A percentile compares a stretch with the other conserved stretches of the same genome.
Conservation (phyloP, 371 early-diverging fungal species). For the Basidiobolus heterosporus region DNA sequence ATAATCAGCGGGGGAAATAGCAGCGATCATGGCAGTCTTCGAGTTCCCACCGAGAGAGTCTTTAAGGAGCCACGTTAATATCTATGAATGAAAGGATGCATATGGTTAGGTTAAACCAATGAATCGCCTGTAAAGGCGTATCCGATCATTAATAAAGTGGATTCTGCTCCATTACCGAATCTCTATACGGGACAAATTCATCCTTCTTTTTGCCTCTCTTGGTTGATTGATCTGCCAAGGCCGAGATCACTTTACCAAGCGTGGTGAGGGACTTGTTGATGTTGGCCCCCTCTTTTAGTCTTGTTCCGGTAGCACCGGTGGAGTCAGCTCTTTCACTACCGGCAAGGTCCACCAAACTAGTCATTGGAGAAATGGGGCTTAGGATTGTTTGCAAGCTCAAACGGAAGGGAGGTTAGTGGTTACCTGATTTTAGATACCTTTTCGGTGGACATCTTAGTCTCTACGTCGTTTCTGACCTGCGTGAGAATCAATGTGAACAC, state of each 20-base stretch:
- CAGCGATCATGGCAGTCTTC: conserved; percentile 85
- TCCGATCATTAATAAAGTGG: neutral
- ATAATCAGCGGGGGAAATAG: conserved; percentile 60
- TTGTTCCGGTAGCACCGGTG: conserved; percentile 89
- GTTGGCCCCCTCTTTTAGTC: conserved; percentile 96
- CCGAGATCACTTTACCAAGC: conserved; percentile 93
- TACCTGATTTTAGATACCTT: conserved; percentile 60
- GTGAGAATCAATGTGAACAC: conserved; percentile 77
- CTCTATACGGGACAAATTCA: conserved; percentile 69
- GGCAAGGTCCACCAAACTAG: conserved; percentile 72
- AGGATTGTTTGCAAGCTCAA: neutral
- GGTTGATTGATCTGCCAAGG: conserved; percentile 64
- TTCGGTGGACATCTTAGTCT: conserved; percentile 51
- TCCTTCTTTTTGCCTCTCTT: conserved; percentile 22
- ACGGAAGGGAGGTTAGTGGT: neutral
- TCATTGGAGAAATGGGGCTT: neutral
- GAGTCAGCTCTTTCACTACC: conserved; percentile 92
- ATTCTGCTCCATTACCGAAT: conserved; percentile 35
- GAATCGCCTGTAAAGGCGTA: neutral
- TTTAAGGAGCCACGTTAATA: conserved; percentile 87
- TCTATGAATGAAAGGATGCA: conserved; percentile 12
- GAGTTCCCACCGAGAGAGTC: conserved; percentile 87
- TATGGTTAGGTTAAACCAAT: neutral
- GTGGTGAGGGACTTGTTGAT: conserved; percentile 93
- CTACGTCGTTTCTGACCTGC: conserved; percentile 35